A percentile compares a stretch with the other conserved stretches of the same genome.
phyloP scores from a whole-genome alignment of 208 protist genomes.

The Acanthamoeba lenticulata region DNA sequence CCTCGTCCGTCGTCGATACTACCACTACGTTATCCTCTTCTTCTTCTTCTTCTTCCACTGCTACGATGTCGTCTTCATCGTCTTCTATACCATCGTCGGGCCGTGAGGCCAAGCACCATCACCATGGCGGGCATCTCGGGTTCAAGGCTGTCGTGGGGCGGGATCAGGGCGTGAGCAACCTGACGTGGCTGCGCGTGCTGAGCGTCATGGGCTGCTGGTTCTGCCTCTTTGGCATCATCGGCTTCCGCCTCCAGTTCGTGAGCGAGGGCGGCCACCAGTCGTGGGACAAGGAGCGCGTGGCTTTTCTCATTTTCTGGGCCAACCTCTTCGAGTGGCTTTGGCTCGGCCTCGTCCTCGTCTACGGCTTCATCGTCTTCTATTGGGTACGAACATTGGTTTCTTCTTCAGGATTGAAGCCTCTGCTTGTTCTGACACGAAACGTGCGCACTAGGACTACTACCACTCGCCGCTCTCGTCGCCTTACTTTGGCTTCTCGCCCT shows the following conservation, averaged over 20 bases:
- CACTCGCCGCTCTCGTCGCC: background rate
- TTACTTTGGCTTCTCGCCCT: background rate
- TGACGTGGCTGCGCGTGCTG: conserved; percentile 6
- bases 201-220: conserved; percentile 33
- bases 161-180: background rate
- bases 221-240: conserved; percentile 47
- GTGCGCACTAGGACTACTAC: conserved; percentile 34
- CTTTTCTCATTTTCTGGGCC: conserved; percentile 32
- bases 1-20: background rate
- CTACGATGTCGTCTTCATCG: background rate
- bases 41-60: background rate
- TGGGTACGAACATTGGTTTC: background rate
- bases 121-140: background rate
- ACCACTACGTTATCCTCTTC: background rate
- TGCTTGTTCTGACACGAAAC: background rate
- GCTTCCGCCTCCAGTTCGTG: conserved; percentile 42
- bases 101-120: background rate
- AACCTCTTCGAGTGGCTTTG: conserved; percentile 43
- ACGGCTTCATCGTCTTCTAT: conserved; percentile 42
- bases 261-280: conserved; percentile 26
- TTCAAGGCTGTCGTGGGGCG: background rate
- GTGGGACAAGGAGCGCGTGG: conserved; percentile 37
- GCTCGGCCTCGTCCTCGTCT: conserved; percentile 27
- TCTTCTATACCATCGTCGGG: background rate
- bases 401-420: background rate